Evolutionary conservation across 179 eudicot species (phyloP).

Genomic region (Silene noctiflora): DNA sequence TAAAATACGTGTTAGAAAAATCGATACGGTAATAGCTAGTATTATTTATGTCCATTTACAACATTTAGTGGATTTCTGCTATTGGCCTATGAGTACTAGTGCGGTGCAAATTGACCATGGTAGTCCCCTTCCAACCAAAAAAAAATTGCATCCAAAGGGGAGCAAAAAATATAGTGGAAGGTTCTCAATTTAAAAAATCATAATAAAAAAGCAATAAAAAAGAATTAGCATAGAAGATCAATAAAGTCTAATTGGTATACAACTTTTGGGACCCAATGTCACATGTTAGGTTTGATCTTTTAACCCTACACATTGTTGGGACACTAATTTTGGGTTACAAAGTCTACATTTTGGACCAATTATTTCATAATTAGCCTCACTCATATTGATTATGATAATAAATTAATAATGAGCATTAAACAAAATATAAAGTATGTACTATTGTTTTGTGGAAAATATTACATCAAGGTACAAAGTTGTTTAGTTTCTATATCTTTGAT

Average conservation of each 20-base stretch:
- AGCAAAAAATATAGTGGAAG: neutral
- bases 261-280: conserved; percentile 31
- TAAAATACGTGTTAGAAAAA: too few species aligned
- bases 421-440: too few species aligned
- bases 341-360: conserved; percentile 21
- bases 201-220: neutral
- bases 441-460: too few species aligned
- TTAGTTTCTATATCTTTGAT: too few species aligned
- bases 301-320: conserved; percentile 20
- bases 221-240: conserved; percentile 1
- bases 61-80: neutral
- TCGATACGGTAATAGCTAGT: too few species aligned
- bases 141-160: too few species aligned
- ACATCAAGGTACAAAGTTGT: too few species aligned
- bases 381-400: conserved; percentile 17
- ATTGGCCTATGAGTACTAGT: too few species aligned
- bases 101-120: too few species aligned
- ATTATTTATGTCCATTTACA: neutral
- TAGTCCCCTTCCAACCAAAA: too few species aligned
- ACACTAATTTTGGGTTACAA: conserved; percentile 15
- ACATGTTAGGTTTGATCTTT: conserved; percentile 27
- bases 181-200: neutral
- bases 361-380: conserved; percentile 8
- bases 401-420: neutral
- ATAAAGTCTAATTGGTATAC: conserved; percentile 13